Evolutionary conservation across 2,329 filamentous ascomycete genomes (phyloP).

Genomic region (Hymenoscyphus repandus): DNA sequence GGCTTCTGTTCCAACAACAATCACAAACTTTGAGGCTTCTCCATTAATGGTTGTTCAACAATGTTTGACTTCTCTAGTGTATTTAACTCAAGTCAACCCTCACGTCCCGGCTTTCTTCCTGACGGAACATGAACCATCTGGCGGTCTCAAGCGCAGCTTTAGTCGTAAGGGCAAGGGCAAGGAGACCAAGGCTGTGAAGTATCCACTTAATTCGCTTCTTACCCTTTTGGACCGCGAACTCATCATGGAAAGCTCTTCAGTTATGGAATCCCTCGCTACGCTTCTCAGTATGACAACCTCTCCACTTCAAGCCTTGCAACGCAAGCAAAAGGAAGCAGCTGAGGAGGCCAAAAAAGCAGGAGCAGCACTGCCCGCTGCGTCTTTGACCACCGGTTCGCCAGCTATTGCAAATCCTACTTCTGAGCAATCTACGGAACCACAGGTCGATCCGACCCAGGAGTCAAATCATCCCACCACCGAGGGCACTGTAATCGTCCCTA

Average conservation of each 20-base stretch:
- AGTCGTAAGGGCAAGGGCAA: constrained; percentile 85
- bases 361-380: neutral
- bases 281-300: constrained; percentile 84
- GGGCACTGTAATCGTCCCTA: constrained; percentile 4
- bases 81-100: constrained; percentile 76
- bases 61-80: constrained; percentile 79
- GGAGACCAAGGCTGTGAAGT: constrained; percentile 78
- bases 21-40: constrained; percentile 72
- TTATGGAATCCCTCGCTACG: constrained; percentile 90
- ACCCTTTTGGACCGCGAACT: constrained; percentile 86
- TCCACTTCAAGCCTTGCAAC: constrained; percentile 75
- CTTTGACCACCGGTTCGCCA: constrained; percentile 13
- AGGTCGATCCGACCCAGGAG: constrained; percentile 11
- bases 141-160: constrained; percentile 68
- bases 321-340: constrained; percentile 71
- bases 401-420: constrained; percentile 12
- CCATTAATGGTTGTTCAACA: constrained; percentile 95
- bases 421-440: constrained; percentile 12
- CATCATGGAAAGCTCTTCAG: constrained; percentile 93
- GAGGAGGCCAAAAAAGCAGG: constrained; percentile 46
- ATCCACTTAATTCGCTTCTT: constrained; percentile 85
- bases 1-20: constrained; percentile 40
- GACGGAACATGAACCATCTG: constrained; percentile 81
- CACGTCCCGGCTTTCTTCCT: constrained; percentile 90
- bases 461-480: constrained; percentile 7